Percentiles rank a stretch among this genome's conserved stretches.
Evolutionary conservation across 768 basidiomycete genomes (phyloP).

Genomic region (Tulasnella sp.): DNA sequence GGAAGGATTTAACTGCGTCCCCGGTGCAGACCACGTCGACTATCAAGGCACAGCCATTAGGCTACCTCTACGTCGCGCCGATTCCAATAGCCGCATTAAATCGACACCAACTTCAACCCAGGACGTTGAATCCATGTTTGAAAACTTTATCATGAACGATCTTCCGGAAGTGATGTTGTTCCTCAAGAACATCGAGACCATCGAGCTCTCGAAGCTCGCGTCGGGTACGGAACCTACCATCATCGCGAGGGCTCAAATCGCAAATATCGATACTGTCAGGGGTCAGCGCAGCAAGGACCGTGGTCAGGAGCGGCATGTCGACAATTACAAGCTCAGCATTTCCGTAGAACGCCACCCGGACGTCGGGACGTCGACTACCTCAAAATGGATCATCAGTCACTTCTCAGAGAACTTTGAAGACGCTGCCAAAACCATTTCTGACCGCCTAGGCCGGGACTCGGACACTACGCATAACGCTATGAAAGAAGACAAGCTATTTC

Average conservation of each 20-base stretch:
- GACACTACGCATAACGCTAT: slow-evolving; percentile 25
- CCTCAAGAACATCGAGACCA: slow-evolving; percentile 19
- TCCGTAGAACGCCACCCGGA: not conserved
- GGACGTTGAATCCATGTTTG: slow-evolving; percentile 40
- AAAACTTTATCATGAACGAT: slow-evolving; percentile 14
- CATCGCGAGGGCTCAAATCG: slow-evolving; percentile 19
- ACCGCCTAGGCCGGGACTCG: not conserved
- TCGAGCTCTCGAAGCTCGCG: slow-evolving; percentile 39
- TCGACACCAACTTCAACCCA: slow-evolving; percentile 37
- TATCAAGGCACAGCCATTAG: slow-evolving; percentile 41
- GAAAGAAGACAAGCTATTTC: slow-evolving; percentile 37
- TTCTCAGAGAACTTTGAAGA: slow-evolving; percentile 29
- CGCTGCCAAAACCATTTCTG: slow-evolving; percentile 22
- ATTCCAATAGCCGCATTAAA: slow-evolving; percentile 31
- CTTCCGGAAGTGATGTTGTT: slow-evolving; percentile 3
- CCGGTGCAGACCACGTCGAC: not conserved
- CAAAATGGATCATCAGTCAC: slow-evolving; percentile 17
- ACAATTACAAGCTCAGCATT: not conserved
- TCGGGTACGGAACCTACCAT: slow-evolving; percentile 23
- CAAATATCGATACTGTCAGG: not conserved
- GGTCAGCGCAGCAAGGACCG: not conserved
- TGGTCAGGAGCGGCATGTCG: not conserved
- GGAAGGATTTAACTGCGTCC: not conserved
- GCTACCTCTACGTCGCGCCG: slow-evolving; percentile 37
- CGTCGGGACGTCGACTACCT: not conserved